Evolutionary conservation across 208 protist species (phyloP).

Genomic region (Jaenimonas drosophilae): DNA sequence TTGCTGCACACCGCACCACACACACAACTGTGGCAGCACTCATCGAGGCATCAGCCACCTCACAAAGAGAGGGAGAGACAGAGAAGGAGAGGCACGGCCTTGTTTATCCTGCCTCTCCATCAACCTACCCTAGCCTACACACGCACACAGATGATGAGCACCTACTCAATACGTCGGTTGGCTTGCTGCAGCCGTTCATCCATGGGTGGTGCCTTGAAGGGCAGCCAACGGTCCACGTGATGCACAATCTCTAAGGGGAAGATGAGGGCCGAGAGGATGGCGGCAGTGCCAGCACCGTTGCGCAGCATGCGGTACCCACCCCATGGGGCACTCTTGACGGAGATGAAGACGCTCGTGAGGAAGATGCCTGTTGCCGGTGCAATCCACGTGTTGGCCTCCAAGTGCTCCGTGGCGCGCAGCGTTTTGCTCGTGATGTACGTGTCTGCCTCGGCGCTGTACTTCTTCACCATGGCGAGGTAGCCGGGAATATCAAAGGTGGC

Average conservation of each 20-base stretch:
- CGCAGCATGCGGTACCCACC: slow-evolving; percentile 38
- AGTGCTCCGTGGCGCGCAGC: slow-evolving; percentile 14
- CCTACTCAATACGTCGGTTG: neutral
- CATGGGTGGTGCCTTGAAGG: slow-evolving; percentile 33
- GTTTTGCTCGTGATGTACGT: slow-evolving; percentile 26
- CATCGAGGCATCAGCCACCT: too few species aligned
- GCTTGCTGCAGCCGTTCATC: neutral
- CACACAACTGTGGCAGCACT: too few species aligned
- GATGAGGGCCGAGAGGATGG: slow-evolving; percentile 27
- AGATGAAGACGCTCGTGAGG: slow-evolving; percentile 28
- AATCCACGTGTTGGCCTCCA: slow-evolving; percentile 37
- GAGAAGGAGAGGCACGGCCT: too few species aligned
- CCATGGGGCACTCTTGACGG: slow-evolving; percentile 44
- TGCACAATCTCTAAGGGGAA: slow-evolving; percentile 53
- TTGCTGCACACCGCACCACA: too few species aligned
- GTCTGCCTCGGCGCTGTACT: slow-evolving; percentile 33
- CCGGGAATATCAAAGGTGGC: slow-evolving; percentile 30
- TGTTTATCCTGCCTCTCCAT: too few species aligned
- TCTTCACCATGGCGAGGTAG: slow-evolving; percentile 30
- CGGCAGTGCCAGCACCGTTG: slow-evolving; percentile 39
- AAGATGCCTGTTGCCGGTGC: slow-evolving; percentile 44
- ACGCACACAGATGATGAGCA: too few species aligned
- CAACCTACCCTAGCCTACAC: too few species aligned
- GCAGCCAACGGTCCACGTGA: slow-evolving; percentile 17
- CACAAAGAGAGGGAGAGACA: too few species aligned